Evolutionary conservation across 139 green algal genomes (phyloP), one percentile per base, ranked within the genome.

Genomic region (Nannochloris sp.): DNA sequence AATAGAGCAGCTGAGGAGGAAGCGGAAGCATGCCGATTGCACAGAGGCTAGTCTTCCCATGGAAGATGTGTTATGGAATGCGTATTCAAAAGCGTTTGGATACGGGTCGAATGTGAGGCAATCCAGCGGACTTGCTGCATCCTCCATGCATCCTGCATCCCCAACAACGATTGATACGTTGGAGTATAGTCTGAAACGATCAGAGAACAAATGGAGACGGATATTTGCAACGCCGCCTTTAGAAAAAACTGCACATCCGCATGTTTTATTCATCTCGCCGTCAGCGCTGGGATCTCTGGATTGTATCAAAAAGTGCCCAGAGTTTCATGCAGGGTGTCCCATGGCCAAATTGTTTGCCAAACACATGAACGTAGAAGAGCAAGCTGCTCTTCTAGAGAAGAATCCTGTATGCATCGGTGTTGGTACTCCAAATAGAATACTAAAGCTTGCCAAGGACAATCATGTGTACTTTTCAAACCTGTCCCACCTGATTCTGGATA

Each of bases 311-410:
- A 17, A 8, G 11, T 66, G 53, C 5, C 51, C 64, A 31, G 40
- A 74, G 57, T 40, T 66, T 17, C 36, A 66, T 59, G 23, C 14
- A 28, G 25, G 16, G 13, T 74, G 69, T 61, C 50, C 59, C 5
- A 59, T 84, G 1, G 77, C 61, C 59, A 84, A 84, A 59, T 60
- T 84, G 31, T 84, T 84, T 77, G 74, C 77, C 20, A 84, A 84
- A 61, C 77, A 84, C 64, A 59, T 84, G 12, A 82, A 84, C 49
- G 51, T 78, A 37, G n/a, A 11, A n/a, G 74, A 80, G 66, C 77
- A 84, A 70, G 61, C 67, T 46, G 37, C 56, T 31, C 5, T 59
- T 12, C 56, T 84, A 26, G 17, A 48, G 5, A 55, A 37, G 25
- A n/a, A 56, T 44, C 51, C 59, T 0, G 13, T 73, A 31, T 56